These are phyloP conservation scores for Fusarium longipes DNA, from an alignment of 2,329 filamentous ascomycete species.

Conservation along the genomic window DNA sequence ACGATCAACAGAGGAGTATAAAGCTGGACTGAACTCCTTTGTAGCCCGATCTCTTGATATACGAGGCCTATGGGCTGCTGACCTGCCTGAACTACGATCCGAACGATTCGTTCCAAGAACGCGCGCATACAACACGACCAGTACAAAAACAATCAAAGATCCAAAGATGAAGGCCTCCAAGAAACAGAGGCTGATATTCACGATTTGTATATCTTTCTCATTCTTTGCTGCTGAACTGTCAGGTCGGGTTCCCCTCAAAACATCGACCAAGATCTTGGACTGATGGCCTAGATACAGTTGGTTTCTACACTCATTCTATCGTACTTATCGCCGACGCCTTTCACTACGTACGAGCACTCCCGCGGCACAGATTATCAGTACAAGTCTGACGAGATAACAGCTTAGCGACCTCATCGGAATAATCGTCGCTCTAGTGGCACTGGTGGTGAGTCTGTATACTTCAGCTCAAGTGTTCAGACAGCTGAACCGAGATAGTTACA, in stretches of 20 bases:
- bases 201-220: constrained; percentile 60
- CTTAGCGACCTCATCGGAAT: constrained; percentile 79
- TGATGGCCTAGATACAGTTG: constrained; percentile 57
- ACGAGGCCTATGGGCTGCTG: background rate
- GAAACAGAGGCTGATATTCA: constrained; percentile 60
- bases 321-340: constrained; percentile 82
- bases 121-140: background rate
- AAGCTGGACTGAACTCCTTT: background rate
- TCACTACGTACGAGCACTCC: constrained; percentile 65
- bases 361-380: background rate
- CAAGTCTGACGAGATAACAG: constrained; percentile 53
- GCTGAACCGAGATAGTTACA: constrained; percentile 60
- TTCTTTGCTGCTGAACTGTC: constrained; percentile 65
- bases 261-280: background rate
- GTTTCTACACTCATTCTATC: constrained; percentile 76
- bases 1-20: background rate
- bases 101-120: background rate
- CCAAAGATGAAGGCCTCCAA: constrained; percentile 38
- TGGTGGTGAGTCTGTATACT: constrained; percentile 61
- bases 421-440: constrained; percentile 71
- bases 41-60: background rate
- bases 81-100: background rate
- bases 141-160: background rate
- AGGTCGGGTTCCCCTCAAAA: constrained; percentile 49
- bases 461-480: background rate